Evolutionary conservation across 106 monocot species (phyloP).

Genomic region (Acorus calamus): DNA sequence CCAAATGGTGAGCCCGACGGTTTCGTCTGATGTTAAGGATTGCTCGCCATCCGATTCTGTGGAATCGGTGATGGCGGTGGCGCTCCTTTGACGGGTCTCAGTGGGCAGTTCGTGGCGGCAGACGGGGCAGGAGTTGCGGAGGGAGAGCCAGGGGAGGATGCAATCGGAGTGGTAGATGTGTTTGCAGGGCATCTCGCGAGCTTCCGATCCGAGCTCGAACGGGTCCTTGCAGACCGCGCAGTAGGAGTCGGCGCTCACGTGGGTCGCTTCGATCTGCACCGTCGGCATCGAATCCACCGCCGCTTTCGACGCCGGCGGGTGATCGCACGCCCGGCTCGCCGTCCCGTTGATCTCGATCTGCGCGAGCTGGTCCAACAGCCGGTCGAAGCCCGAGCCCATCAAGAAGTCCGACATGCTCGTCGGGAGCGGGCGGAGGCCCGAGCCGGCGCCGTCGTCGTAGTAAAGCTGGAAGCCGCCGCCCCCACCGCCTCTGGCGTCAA

Average conservation of each 20-base stretch:
- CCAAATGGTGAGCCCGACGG: constrained; percentile 44
- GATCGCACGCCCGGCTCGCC: constrained; percentile 11
- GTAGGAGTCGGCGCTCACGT: constrained; percentile 19
- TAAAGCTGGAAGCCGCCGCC: constrained; percentile 45
- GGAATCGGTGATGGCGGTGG: too few relatives aligned
- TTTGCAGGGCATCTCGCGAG: constrained; percentile 50
- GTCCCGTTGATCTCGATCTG: constrained; percentile 40
- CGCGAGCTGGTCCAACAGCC: constrained; percentile 62
- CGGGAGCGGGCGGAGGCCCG: constrained; percentile 56
- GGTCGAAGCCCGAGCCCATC: constrained; percentile 71
- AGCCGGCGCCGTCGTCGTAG: constrained; percentile 59
- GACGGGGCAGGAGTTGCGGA: constrained; percentile 45
- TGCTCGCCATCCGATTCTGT: too few relatives aligned
- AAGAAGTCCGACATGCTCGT: constrained; percentile 55
- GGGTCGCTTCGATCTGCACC: constrained; percentile 21
- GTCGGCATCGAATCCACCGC: constrained; percentile 67
- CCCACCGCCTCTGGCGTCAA: background rate
- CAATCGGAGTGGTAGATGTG: constrained; percentile 47
- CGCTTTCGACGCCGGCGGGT: constrained; percentile 60
- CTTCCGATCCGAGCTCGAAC: constrained; percentile 28
- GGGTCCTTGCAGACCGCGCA: constrained; percentile 47
- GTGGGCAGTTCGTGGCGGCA: constrained; percentile 44
- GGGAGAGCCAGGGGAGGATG: constrained; percentile 45
- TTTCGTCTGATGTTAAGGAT: background rate
- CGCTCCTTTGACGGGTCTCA: constrained; percentile 8